Conservation (phyloP, 2,329 filamentous ascomycete species). For the Hypoxylon sp. region DNA sequence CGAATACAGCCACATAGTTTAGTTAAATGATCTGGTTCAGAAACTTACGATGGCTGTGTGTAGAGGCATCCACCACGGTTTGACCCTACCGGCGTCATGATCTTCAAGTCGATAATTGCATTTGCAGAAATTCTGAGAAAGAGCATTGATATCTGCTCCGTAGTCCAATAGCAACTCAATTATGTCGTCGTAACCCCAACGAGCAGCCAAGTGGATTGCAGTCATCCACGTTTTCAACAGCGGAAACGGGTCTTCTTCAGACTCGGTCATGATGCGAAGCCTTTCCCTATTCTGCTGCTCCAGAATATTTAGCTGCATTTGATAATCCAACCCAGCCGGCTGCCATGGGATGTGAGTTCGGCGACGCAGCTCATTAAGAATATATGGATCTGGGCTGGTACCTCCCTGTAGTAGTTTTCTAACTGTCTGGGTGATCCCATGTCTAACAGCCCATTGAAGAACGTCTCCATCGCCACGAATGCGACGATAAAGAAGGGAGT, state of each 20-base stretch:
- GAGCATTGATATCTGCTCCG: conserved; percentile 23
- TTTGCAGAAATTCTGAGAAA: conserved; percentile 3
- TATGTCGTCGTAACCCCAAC: conserved; percentile 12
- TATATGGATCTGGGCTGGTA: conserved; percentile 14
- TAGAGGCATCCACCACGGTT: conserved; percentile 34
- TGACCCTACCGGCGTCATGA: not conserved
- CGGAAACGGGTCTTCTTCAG: not conserved
- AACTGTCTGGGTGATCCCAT: not conserved
- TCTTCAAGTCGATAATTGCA: not conserved
- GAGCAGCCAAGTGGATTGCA: conserved; percentile 21
- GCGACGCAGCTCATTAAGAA: not conserved
- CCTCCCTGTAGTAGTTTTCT: conserved; percentile 15
- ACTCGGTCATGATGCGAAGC: not conserved
- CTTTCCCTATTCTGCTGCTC: not conserved
- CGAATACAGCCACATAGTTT: not conserved
- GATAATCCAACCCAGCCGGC: not conserved
- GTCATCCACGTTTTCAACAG: not conserved
- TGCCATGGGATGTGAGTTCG: not conserved
- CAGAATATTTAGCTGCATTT: not conserved
- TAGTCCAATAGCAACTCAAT: conserved; percentile 15
- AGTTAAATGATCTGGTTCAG: not conserved
- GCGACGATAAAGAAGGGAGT: conserved; percentile 11
- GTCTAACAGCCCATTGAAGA: conserved; percentile 2
- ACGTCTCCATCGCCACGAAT: not conserved
- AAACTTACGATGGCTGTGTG: conserved; percentile 34